A percentile compares a stretch with the other conserved stretches of the same genome.
Conservation (phyloP, 139 green algal species). For the Chlamydomonas sp. region DNA sequence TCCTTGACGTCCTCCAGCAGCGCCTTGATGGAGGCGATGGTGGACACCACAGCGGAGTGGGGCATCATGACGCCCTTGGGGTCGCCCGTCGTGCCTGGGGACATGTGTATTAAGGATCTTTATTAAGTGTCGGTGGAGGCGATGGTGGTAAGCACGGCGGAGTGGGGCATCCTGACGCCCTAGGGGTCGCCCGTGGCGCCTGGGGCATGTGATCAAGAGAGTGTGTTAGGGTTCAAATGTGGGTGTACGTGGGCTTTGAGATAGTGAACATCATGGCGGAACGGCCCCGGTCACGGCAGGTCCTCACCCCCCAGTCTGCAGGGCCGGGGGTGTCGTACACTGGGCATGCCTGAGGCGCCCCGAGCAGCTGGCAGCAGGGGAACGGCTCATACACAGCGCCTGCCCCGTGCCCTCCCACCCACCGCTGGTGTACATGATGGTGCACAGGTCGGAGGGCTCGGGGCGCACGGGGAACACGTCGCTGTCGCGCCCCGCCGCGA, state of each 20-base stretch:
- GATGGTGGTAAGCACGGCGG: constrained; percentile 67
- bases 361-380: too few species aligned
- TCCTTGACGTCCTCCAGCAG: constrained; percentile 60
- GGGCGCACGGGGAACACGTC: constrained; percentile 22
- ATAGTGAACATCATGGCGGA: not conserved
- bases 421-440: constrained; percentile 93
- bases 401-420: not conserved
- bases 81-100: too few species aligned
- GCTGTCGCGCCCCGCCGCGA: constrained; percentile 54
- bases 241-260: not conserved
- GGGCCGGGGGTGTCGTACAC: too few species aligned
- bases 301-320: too few species aligned
- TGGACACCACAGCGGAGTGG: constrained; percentile 70
- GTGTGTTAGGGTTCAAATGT: too few species aligned
- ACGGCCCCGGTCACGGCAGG: too few species aligned
- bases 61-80: constrained; percentile 86
- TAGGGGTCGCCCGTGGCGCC: constrained; percentile 66
- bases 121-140: not conserved
- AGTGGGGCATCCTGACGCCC: constrained; percentile 88
- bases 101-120: too few species aligned
- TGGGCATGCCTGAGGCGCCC: too few species aligned
- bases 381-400: too few species aligned
- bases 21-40: constrained; percentile 58
- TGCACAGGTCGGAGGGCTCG: constrained; percentile 81
- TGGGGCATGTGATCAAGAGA: not conserved